Evolutionary conservation across 305 asterid genomes (phyloP).

Genomic region (Plantago lanceolata): DNA sequence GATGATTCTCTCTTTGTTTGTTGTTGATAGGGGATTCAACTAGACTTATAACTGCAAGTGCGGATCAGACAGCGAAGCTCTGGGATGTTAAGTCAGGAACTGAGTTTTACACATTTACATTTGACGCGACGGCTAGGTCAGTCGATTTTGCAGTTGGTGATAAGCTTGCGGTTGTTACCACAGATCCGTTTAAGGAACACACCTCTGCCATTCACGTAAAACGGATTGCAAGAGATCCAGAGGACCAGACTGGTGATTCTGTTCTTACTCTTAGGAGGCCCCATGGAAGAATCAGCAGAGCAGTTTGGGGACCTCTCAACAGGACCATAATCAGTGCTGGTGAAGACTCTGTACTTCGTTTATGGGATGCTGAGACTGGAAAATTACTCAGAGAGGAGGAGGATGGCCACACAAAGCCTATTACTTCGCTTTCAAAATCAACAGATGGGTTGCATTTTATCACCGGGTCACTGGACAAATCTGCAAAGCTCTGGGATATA

Average conservation of each 20-base stretch:
- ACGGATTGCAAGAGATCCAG: conserved; percentile 48
- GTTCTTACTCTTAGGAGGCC: conserved; percentile 64
- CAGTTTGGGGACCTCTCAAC: conserved; percentile 68
- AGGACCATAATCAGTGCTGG: conserved; percentile 77
- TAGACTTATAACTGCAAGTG: conserved; percentile 82
- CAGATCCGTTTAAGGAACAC: conserved; percentile 80
- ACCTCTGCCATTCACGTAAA: conserved; percentile 88
- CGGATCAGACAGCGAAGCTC: conserved; percentile 79
- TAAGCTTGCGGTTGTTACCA: conserved; percentile 71
- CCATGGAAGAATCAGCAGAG: conserved; percentile 48
- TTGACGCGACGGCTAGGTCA: conserved; percentile 78
- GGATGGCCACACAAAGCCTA: conserved; percentile 66
- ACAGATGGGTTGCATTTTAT: conserved; percentile 70
- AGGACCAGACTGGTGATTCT: conserved; percentile 64
- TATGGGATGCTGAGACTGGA: conserved; percentile 95
- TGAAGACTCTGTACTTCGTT: conserved; percentile 73
- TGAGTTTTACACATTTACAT: conserved; percentile 59
- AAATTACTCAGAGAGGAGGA: conserved; percentile 64
- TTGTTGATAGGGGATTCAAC: conserved; percentile 64
- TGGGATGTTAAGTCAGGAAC: conserved; percentile 76
- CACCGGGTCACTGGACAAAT: conserved; percentile 84
- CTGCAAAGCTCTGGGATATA: conserved; percentile 96
- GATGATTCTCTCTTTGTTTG: no score
- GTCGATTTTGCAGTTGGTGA: conserved; percentile 78
- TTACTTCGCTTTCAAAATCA: conserved; percentile 73